These are phyloP conservation scores for Nicotiana undulata DNA, from an alignment of 257 asterid genomes.

Conservation along the genomic window DNA sequence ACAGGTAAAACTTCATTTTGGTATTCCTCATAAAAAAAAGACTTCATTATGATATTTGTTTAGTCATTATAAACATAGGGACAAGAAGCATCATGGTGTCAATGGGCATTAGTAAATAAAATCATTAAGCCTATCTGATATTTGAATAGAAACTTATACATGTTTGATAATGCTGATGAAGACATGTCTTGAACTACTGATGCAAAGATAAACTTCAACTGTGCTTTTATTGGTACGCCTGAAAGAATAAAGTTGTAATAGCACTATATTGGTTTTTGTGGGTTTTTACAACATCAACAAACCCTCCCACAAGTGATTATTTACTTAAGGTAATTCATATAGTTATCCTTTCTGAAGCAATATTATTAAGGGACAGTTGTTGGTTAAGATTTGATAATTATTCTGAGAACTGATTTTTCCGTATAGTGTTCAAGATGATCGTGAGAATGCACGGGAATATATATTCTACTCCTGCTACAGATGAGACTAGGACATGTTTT, in stretches of 20 bases:
- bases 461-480: no score
- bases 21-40: slow-evolving; percentile 5
- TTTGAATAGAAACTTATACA: background rate
- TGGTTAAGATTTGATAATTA: background rate
- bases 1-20: slow-evolving; percentile 47
- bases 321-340: background rate
- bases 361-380: background rate
- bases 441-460: no score
- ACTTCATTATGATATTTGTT: slow-evolving; percentile 7
- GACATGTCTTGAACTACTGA: background rate
- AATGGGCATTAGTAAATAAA: background rate
- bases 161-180: background rate
- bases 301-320: no score
- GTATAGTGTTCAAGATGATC: background rate
- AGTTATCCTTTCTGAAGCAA: background rate
- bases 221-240: background rate
- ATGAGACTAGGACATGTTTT: no score
- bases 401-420: background rate
- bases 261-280: background rate
- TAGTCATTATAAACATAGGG: background rate
- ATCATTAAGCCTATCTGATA: background rate
- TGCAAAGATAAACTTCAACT: background rate
- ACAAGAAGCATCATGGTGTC: background rate
- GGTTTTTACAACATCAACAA: no score
- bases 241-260: background rate